Conservation (phyloP, 352 stramenopile species). For the Pythium pyrilobum region DNA sequence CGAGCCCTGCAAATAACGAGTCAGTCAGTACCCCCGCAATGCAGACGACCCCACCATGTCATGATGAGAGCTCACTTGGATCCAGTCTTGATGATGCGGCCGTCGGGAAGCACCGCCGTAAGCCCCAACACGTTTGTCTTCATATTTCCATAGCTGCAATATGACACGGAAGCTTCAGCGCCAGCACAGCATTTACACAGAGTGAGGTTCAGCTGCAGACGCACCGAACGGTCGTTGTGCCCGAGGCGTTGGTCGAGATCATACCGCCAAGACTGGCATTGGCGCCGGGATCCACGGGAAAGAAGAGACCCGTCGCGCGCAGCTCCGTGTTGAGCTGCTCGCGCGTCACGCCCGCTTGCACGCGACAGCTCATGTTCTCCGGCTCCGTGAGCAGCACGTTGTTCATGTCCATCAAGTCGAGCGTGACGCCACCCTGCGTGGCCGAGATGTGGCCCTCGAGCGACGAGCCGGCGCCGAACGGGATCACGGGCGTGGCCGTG, state of each 20-base stretch:
- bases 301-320: conserved; percentile 89
- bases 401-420: conserved; percentile 89
- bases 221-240: conserved; percentile 84
- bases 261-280: conserved; percentile 97
- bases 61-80: conserved; percentile 45
- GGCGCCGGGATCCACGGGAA: conserved; percentile 96
- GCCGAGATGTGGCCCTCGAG: conserved; percentile 96
- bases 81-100: conserved; percentile 86
- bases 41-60: not conserved
- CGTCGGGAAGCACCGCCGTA: conserved; percentile 90
- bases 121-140: conserved; percentile 94
- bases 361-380: conserved; percentile 88
- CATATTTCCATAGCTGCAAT: conserved; percentile 93
- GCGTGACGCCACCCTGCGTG: conserved; percentile 83
- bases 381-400: conserved; percentile 42
- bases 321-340: conserved; percentile 89
- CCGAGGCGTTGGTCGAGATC: conserved; percentile 88
- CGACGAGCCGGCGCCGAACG: conserved; percentile 89
- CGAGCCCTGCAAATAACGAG: conserved; percentile 47
- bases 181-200: not conserved
- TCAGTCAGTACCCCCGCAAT: not conserved
- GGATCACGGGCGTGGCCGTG: conserved; percentile 88
- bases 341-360: conserved; percentile 93
- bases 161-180: not conserved
- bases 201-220: not conserved